Evolutionary conservation across 495 filamentous ascomycete species (phyloP), one percentile per base, ranked within the genome.

Genomic region (Thozetella sp.): DNA sequence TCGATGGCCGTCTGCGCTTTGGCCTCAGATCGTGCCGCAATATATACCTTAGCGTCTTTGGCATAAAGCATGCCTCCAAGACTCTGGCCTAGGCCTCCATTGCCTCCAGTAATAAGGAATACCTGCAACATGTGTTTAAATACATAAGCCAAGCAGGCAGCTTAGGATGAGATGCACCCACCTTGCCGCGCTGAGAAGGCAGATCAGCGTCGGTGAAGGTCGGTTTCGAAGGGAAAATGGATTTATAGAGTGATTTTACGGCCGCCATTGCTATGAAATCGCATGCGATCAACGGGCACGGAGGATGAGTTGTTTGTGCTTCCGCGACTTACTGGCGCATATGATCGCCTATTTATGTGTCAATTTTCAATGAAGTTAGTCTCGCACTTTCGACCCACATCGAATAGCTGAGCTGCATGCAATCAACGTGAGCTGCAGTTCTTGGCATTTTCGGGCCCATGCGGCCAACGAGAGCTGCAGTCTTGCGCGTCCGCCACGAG

Each of bases 51-150:
- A 19, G 74, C 83, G 45, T 79, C 76, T 48, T 74, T 73, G 20
- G 65, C 56, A 58, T 76, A 82, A n/a, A 83, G 75, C 22, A 81
- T 73, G 51, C 57, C 69, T 26, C 73, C 73, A 13, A 83, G 69
- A 59, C 81, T 76, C 57, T 72, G 68, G 45, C 82, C 80, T 58
- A 83, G 65, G 20, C 81, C 80, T 15, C 76, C 65, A 51, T 79
- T 81, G 58, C 72, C 73, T 26, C 83, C 83, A 0, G 84, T 84
- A 10, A 87, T 76, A 20, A 86, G 57, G 59, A 67, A 74, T 56
- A 80, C 69, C 64, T 73, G 30, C 6, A 37, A 37, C 6, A 27
- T 24, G 48, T n/a, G n/a, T n/a, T 37, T 37, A 37, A 15, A 37
- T 37, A 37, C 15, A 37, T 15, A 37, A 37, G 6, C 30, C 30